Base-by-base conservation (phyloP, 805 yeast species). In the Saccharomycopsis oosterbeekiorum region DNA sequence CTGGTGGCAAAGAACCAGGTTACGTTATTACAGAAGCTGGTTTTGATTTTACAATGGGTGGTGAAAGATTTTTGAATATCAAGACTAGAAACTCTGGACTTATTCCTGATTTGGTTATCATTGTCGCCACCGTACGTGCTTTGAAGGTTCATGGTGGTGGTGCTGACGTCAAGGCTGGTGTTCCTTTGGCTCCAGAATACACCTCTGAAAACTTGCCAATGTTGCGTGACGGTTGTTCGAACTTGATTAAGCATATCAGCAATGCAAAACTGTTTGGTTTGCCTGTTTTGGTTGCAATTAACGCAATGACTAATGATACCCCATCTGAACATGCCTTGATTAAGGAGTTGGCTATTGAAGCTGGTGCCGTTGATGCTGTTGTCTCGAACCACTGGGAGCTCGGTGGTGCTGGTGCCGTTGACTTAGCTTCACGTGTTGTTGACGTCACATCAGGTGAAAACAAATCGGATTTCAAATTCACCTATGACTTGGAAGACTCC, bases 41-140 rank as follows among this genome's bases (percentile, higher is more conserved):
- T 65, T 88, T 88, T 75, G 96, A 88, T 74, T 88, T 88, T 78
- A 88, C 94, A 58, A 88, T 88, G 96, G 96, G 96, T 71, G 96
- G 96, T 73, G 96, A 88, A 76, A 78, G 96, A 75, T 88, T 88
- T 74, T 78, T 86, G 73, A 86, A 88, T 74, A 88, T 88, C 75
- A 88, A 88, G 73, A 85, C 92, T 72, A 81, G 94, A 71, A 80
- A 91, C 10, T 84, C 89, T n/a, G 94, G 93, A 9, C 77, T 87
- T 65, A 78, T 78, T 37, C 96, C 96, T 19, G 89, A 88, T 71
- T 84, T 82, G 55, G 87, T 88, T 65, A 89, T 88, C 56, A 80
- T 88, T 67, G 96, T 88, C 63, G 94, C 96, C 59, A 88, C 96
- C 43, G 86, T 86, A 21, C 81, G 96, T 75, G 96, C 96, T 29